Evolutionary conservation across 768 basidiomycete species (phyloP).

Genomic region (Mycena rosella): DNA sequence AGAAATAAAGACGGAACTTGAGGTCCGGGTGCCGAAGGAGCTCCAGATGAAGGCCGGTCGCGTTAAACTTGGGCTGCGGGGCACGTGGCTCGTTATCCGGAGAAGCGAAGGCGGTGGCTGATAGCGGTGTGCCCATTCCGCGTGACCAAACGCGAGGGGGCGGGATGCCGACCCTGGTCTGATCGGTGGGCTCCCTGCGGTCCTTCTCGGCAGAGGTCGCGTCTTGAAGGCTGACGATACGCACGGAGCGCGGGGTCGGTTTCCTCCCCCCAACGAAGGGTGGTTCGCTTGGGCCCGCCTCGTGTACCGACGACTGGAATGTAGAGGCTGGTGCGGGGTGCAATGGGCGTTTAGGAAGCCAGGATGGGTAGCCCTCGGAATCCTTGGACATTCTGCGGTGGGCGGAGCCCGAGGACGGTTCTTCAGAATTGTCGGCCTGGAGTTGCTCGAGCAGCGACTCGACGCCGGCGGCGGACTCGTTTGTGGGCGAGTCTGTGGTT

Average conservation of each 20-base stretch:
- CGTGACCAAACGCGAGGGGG: constrained; percentile 70
- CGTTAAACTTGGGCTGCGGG: constrained; percentile 76
- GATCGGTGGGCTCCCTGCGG: constrained; percentile 64
- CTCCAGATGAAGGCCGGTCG: constrained; percentile 75
- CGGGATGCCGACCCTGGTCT: constrained; percentile 57
- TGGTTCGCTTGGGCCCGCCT: constrained; percentile 47
- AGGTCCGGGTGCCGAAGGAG: constrained; percentile 72
- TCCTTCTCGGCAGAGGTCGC: constrained; percentile 55
- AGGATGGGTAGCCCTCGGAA: constrained; percentile 84
- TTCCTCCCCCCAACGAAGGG: constrained; percentile 73
- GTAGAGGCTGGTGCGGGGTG: constrained; percentile 83
- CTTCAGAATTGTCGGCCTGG: constrained; percentile 31
- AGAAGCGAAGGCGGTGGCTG: constrained; percentile 59
- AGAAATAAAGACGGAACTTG: constrained; percentile 72
- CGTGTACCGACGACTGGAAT: constrained; percentile 65
- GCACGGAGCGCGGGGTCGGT: constrained; percentile 84
- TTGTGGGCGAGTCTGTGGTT: constrained; percentile 46
- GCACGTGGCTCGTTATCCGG: constrained; percentile 48
- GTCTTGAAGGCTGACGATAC: constrained; percentile 81
- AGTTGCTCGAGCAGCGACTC: constrained; percentile 37
- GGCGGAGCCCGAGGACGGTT: constrained; percentile 49
- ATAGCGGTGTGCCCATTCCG: constrained; percentile 59
- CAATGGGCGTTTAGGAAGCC: constrained; percentile 85
- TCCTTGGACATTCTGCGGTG: constrained; percentile 55
- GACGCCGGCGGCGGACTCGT: constrained; percentile 40